A percentile compares a stretch with the other conserved stretches of the same genome.
Evolutionary conservation across 805 yeast genomes (phyloP).

Genomic region (Allodekkera sacchari): DNA sequence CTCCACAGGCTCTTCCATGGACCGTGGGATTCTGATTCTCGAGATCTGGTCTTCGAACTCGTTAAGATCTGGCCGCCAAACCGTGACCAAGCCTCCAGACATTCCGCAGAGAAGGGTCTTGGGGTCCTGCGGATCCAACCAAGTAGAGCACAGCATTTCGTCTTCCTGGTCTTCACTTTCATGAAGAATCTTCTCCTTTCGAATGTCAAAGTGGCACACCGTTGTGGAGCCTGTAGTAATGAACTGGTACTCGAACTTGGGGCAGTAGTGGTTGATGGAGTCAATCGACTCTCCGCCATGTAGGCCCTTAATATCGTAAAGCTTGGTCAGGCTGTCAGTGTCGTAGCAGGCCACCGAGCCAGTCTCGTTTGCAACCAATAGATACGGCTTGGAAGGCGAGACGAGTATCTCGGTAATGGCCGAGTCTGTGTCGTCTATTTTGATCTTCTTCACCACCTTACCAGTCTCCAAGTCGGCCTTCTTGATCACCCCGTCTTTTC

Average conservation of each 20-base stretch:
- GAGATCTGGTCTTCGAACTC: slow-evolving; percentile 69
- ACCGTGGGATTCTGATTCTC: slow-evolving; percentile 57
- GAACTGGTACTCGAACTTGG: slow-evolving; percentile 68
- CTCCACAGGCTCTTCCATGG: slow-evolving; percentile 64
- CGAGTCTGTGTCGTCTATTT: slow-evolving; percentile 12
- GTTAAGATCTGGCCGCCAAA: slow-evolving; percentile 74
- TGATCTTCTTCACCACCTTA: slow-evolving; percentile 52
- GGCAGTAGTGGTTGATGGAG: slow-evolving; percentile 61
- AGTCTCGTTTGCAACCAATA: slow-evolving; percentile 58
- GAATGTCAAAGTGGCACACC: slow-evolving; percentile 65
- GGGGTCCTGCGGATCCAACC: slow-evolving; percentile 55
- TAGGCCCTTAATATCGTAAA: slow-evolving; percentile 40
- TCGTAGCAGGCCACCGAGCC: slow-evolving; percentile 64
- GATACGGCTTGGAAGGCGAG: slow-evolving; percentile 37
- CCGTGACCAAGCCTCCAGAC: slow-evolving; percentile 83
- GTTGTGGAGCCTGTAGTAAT: slow-evolving; percentile 79
- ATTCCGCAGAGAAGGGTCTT: slow-evolving; percentile 58
- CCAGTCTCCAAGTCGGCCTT: slow-evolving; percentile 68
- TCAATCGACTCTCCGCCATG: slow-evolving; percentile 79
- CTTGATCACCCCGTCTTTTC: slow-evolving; percentile 74
- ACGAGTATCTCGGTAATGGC: slow-evolving; percentile 35
- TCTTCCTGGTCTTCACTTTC: slow-evolving; percentile 89
- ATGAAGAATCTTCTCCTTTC: slow-evolving; percentile 53
- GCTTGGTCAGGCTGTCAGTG: slow-evolving; percentile 34
- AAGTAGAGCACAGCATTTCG: slow-evolving; percentile 71